Percentiles rank a stretch among this genome's conserved stretches.
Evolutionary conservation across 2,329 filamentous ascomycete genomes (phyloP).

Genomic region (Rutstroemia sp.): DNA sequence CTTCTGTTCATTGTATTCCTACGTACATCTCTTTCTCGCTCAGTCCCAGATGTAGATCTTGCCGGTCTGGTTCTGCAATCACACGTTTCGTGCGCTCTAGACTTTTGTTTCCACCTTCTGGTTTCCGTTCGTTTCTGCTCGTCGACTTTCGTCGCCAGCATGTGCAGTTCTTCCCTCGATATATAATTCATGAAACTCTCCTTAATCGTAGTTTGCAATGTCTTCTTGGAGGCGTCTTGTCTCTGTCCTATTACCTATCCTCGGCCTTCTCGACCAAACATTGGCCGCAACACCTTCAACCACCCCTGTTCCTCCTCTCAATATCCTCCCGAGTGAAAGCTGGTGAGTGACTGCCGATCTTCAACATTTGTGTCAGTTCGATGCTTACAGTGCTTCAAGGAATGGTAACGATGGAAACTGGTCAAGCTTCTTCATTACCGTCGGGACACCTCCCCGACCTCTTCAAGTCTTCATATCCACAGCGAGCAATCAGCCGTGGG

Average conservation of each 20-base stretch:
- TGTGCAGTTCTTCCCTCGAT: constrained; percentile 5
- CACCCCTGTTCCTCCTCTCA: constrained; percentile 6
- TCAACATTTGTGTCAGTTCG: not conserved
- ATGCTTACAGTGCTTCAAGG: constrained; percentile 3
- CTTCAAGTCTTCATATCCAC: constrained; percentile 32
- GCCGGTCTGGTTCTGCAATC: constrained; percentile 1
- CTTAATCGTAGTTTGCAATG: constrained; percentile 8
- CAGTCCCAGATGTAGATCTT: not conserved
- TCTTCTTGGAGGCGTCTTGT: constrained; percentile 7
- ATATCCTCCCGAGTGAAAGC: constrained; percentile 4
- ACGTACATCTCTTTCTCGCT: constrained; percentile 1
- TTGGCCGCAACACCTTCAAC: constrained; percentile 3
- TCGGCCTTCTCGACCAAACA: constrained; percentile 1
- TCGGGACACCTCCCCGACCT: constrained; percentile 2
- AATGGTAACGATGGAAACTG: constrained; percentile 51
- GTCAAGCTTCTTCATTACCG: constrained; percentile 57
- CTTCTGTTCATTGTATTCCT: constrained; percentile 6
- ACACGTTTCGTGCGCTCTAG: constrained; percentile 1
- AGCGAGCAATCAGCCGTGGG: constrained; percentile 25
- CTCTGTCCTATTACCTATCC: not conserved
- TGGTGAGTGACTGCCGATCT: constrained; percentile 7
- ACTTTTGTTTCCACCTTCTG: not conserved
- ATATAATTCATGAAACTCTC: constrained; percentile 6
- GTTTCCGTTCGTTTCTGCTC: not conserved
- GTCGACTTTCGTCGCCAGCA: constrained; percentile 5